Evolutionary conservation across 2,329 filamentous ascomycete species (phyloP).

Genomic region (Paramyrothecium roridum): DNA sequence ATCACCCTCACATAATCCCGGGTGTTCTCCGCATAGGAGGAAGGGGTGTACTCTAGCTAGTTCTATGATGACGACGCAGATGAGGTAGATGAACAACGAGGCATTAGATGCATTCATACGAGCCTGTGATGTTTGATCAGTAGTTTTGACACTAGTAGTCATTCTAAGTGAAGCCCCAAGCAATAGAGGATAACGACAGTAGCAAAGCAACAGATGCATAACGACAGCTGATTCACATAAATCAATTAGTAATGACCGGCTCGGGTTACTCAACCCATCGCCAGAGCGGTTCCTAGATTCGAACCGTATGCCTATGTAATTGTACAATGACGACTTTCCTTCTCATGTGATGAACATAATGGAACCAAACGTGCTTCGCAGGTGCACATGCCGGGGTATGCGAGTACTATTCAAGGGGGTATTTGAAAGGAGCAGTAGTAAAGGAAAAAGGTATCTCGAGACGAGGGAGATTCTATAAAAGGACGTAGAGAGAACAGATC

Average conservation of each 20-base stretch:
- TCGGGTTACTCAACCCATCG: no score
- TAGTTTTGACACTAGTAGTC: no score
- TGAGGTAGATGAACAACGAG: slow-evolving; percentile 27
- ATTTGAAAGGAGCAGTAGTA: neutral
- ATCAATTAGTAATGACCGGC: no score
- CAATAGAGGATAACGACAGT: no score
- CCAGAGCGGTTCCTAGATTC: no score
- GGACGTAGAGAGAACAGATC: slow-evolving; percentile 54
- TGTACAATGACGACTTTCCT: no score
- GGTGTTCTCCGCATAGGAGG: slow-evolving; percentile 13
- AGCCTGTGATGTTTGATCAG: neutral
- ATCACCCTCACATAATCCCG: slow-evolving; percentile 27
- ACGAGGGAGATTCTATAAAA: slow-evolving; percentile 30
- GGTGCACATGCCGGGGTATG: neutral
- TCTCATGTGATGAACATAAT: neutral
- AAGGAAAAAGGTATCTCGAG: neutral
- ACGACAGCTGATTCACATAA: no score
- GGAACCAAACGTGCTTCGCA: neutral
- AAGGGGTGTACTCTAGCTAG: slow-evolving; percentile 38
- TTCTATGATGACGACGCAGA: slow-evolving; percentile 37
- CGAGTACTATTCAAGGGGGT: neutral
- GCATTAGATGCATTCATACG: slow-evolving; percentile 27
- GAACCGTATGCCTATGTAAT: no score
- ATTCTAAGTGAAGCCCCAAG: no score
- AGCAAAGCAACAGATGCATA: no score